Evolutionary conservation across 2,329 filamentous ascomycete genomes (phyloP), one percentile per base, ranked within the genome.

Genomic region (Phialocephala sp.): DNA sequence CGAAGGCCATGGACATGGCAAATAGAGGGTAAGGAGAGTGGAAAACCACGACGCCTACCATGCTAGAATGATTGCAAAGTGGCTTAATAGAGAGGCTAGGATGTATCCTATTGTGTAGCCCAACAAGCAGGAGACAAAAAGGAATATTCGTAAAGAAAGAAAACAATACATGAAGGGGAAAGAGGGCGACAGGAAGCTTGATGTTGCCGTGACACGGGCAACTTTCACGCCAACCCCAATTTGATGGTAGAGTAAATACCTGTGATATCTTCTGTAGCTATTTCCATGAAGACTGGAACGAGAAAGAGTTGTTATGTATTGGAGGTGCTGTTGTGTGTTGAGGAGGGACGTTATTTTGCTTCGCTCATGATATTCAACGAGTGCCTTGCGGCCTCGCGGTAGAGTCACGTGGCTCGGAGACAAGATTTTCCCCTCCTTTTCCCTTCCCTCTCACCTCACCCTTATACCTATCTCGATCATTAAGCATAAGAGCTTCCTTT

Each of bases 271-370:
- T n/a, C 56, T 14, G 55, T 66, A 58, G 14, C 24, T 14, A 35
- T 41, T 37, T n/a, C 62, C 52, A 59, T 52, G 45, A 59, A 56
- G 32, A 62, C 39, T 59, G 66, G 43, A 47, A 59, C 18, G 36
- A 65, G 27, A 55, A 60, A 68, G 65, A 66, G 69, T 70, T 67
- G 69, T 71, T 70, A 60, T 59, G 67, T 68, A 66, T 67, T 66
- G 60, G 66, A 41, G 54, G 57, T 41, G 69, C 22, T 55, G 65
- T 66, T 63, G 59, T 43, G 15, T 36, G 22, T 56, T 59, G 66
- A 68, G 65, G 66, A 58, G 62, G 62, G 56, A 50, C 52, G 56
- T 63, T 37, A 41, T n/a, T 22, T 57, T 20, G 15, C 12, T 15
- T 37, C 32, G 24, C 20, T 32, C 36, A 36, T 22, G 52, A 22